Base-by-base conservation (phyloP, 768 basidiomycete species). In the Phanerochaete carnosa region DNA sequence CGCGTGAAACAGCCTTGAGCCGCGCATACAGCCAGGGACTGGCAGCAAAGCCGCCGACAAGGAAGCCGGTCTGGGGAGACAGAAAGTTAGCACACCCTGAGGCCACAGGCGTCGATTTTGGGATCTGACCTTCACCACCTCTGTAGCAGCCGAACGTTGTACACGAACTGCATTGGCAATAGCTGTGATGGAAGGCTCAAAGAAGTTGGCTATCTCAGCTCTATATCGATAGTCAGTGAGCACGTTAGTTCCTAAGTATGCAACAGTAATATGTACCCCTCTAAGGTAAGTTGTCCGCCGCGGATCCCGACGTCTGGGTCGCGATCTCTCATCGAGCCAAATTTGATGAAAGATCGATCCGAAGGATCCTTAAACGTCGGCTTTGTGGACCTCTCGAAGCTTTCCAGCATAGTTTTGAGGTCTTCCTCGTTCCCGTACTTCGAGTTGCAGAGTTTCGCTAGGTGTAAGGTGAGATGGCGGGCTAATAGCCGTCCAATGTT, bases 381-480 rank as follows among this genome's bases (percentile, higher is more conserved):
- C 62, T 80, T 80, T 32, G 76, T 70, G 7, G 70, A 69, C 59
- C 69, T 70, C 60, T 79, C 77, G 39, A 80, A 80, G 3, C 66
- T 58, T 5, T 76, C 70, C 0, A 73, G 64, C 69, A 80, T 78
- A 13, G 68, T 63, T 16, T 61, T 62, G 29, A 80, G 43, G 59
- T 77, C 73, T 3, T 76, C 53, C 33, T 35, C 32, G 53, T 35
- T 55, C 8, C 53, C 35, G 26, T 55, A 55, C 33, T 15, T 3
- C 53, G 61, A 62, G 25, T 45, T 30, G 1, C 26, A 32, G 1
- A 61, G 55, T 25, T 57, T 61, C 15, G 6, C 60, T 61, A 30
- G n/a, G 22, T n/a, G 12, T 16, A 22, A 11, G 45, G 33, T 29
- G 9, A 30, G 19, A 16, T 22, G 28, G 5, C 16, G 25, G 32